Conservation (phyloP, 2,329 filamentous ascomycete species). For the Atkinsonella texensis region DNA sequence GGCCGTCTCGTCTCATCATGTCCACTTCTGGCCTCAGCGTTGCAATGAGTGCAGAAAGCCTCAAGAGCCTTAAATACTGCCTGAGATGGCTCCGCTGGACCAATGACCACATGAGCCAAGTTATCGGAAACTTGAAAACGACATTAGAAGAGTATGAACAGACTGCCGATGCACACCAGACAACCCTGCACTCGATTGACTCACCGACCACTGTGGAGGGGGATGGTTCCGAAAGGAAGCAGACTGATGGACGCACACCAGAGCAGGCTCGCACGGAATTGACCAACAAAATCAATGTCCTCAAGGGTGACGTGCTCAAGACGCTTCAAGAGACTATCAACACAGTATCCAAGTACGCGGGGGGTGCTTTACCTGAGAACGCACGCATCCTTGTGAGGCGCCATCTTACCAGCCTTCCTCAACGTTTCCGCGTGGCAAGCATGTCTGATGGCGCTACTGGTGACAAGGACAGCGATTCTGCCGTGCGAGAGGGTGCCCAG, state of each 20-base stretch:
- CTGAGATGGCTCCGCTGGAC: slow-evolving; percentile 69
- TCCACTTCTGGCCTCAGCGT: slow-evolving; percentile 84
- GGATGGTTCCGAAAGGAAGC: not conserved
- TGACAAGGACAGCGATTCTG: slow-evolving; percentile 24
- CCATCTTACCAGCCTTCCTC: slow-evolving; percentile 74
- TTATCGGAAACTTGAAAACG: slow-evolving; percentile 61
- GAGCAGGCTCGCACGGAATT: slow-evolving; percentile 29
- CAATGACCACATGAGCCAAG: slow-evolving; percentile 66
- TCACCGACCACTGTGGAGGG: slow-evolving; percentile 2
- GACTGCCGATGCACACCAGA: not conserved
- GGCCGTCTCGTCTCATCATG: slow-evolving; percentile 77
- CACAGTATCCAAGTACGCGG: slow-evolving; percentile 78
- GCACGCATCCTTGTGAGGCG: slow-evolving; percentile 70
- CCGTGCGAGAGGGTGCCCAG: slow-evolving; percentile 47
- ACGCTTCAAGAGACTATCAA: slow-evolving; percentile 72
- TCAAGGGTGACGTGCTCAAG: slow-evolving; percentile 62
- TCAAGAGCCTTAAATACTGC: slow-evolving; percentile 76
- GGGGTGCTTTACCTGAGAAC: slow-evolving; percentile 84
- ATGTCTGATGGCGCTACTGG: slow-evolving; percentile 23
- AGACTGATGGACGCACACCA: slow-evolving; percentile 10
- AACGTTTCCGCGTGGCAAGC: slow-evolving; percentile 66
- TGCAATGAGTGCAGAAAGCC: slow-evolving; percentile 79
- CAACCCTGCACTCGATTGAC: slow-evolving; percentile 7
- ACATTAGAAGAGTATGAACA: slow-evolving; percentile 73
- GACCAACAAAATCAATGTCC: slow-evolving; percentile 50